phyloP scores from a whole-genome alignment of 495 filamentous ascomycete genomes.

The Articulospora tetracladia region DNA sequence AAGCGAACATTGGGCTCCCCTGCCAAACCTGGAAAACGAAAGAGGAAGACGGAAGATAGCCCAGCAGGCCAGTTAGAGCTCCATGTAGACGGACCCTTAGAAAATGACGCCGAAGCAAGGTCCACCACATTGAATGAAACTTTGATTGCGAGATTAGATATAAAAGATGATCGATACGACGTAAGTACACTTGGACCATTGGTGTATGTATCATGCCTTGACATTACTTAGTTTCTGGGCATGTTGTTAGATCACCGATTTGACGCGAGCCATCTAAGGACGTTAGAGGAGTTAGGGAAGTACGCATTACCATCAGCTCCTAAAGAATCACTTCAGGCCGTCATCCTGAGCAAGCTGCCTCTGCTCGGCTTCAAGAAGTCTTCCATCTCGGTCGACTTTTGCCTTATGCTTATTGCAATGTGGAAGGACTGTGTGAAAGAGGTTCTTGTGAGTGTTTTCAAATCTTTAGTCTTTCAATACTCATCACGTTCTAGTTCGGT shows the following conservation, averaged over 20 bases:
- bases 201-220: not conserved
- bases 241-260: constrained; percentile 24
- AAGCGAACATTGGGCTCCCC: constrained; percentile 15
- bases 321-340: constrained; percentile 22
- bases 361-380: constrained; percentile 14
- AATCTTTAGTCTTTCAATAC: not conserved
- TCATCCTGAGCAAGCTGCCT: constrained; percentile 21
- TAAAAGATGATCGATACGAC: constrained; percentile 26
- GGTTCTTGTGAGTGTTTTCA: constrained; percentile 16
- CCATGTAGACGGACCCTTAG: constrained; percentile 26
- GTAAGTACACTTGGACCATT: constrained; percentile 6
- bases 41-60: constrained; percentile 45
- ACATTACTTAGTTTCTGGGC: constrained; percentile 20
- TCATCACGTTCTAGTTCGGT: constrained; percentile 7
- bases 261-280: constrained; percentile 15
- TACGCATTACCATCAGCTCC: constrained; percentile 20
- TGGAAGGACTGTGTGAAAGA: constrained; percentile 24
- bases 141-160: constrained; percentile 15
- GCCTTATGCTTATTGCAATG: constrained; percentile 22
- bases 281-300: constrained; percentile 23
- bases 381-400: constrained; percentile 21
- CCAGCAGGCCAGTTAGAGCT: constrained; percentile 46
- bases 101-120: constrained; percentile 5
- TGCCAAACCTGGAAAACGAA: constrained; percentile 39
- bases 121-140: constrained; percentile 15